These are phyloP conservation scores for Aureobasidium leucospermi DNA, from an alignment of 2,329 filamentous ascomycete species.

Conservation along the genomic window DNA sequence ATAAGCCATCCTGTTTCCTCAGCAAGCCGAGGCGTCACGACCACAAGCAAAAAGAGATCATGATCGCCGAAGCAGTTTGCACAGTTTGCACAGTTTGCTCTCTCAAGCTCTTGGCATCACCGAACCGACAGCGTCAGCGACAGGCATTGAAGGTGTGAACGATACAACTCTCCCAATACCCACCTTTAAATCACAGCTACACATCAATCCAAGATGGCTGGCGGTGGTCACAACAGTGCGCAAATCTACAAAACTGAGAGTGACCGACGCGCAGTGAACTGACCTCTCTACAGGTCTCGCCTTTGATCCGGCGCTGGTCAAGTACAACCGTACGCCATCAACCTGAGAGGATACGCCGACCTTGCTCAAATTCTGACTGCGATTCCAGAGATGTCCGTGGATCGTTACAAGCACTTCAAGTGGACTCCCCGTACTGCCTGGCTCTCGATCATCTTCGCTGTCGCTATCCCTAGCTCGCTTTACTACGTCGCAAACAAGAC, in stretches of 20 bases:
- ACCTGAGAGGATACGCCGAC: constrained; percentile 17
- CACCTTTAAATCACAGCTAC: not conserved
- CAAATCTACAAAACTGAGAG: not conserved
- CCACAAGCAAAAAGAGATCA: not conserved
- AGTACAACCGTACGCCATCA: constrained; percentile 45
- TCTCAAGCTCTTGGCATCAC: not conserved
- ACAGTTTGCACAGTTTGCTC: constrained; percentile 4
- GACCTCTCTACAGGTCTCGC: constrained; percentile 35
- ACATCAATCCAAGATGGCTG: constrained; percentile 26
- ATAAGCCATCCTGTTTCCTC: not conserved
- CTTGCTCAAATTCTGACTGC: constrained; percentile 15
- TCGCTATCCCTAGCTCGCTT: constrained; percentile 63
- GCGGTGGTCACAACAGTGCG: constrained; percentile 27
- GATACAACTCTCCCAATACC: constrained; percentile 1
- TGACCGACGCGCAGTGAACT: constrained; percentile 12
- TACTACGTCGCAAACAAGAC: constrained; percentile 69
- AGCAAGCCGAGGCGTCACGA: not conserved
- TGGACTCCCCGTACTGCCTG: constrained; percentile 81
- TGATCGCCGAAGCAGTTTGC: not conserved
- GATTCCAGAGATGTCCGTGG: constrained; percentile 65
- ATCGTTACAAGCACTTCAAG: constrained; percentile 90
- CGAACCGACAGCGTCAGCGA: constrained; percentile 6
- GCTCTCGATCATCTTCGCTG: constrained; percentile 69
- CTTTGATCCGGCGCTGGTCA: constrained; percentile 49
- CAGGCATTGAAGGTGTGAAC: not conserved